phyloP scores from a whole-genome alignment of 495 filamentous ascomycete species.

The Lasiosphaeria hispida region DNA sequence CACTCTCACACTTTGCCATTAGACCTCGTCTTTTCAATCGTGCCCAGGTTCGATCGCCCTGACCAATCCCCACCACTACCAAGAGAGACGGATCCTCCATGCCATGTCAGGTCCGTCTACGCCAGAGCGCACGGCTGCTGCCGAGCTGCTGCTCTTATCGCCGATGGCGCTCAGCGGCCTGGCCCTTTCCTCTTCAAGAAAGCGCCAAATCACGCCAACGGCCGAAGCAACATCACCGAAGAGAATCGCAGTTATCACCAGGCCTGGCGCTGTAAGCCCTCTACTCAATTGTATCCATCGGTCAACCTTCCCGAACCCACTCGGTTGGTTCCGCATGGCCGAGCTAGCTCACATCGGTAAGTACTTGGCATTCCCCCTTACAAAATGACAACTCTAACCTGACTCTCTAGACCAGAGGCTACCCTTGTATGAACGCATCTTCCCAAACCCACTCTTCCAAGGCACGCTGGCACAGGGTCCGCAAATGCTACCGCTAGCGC shows the following conservation, averaged over 20 bases:
- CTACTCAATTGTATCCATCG: not conserved
- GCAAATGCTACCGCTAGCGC: not conserved
- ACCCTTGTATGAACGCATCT: too few relatives aligned
- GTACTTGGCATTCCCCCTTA: too few relatives aligned
- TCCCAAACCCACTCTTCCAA: not conserved
- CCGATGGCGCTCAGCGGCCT: not conserved
- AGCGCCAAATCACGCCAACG: not conserved
- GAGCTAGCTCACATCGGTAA: too few relatives aligned
- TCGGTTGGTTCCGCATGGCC: too few relatives aligned
- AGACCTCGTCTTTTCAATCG: conserved; percentile 5
- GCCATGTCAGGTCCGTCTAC: conserved; percentile 11
- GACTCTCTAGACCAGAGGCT: too few relatives aligned
- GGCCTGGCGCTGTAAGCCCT: not conserved
- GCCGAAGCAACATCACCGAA: not conserved
- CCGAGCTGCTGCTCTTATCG: not conserved
- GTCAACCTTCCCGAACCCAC: too few relatives aligned
- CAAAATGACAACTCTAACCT: too few relatives aligned
- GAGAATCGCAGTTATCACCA: not conserved
- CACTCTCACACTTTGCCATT: conserved; percentile 2
- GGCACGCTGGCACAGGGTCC: not conserved
- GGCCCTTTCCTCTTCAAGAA: not conserved
- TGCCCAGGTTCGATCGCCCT: conserved; percentile 4
- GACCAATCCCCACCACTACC: conserved; percentile 3
- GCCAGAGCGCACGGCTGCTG: not conserved
- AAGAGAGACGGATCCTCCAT: conserved; percentile 7